Conservation (phyloP, 2,329 filamentous ascomycete species). For the Lasiodiplodia citricola region DNA sequence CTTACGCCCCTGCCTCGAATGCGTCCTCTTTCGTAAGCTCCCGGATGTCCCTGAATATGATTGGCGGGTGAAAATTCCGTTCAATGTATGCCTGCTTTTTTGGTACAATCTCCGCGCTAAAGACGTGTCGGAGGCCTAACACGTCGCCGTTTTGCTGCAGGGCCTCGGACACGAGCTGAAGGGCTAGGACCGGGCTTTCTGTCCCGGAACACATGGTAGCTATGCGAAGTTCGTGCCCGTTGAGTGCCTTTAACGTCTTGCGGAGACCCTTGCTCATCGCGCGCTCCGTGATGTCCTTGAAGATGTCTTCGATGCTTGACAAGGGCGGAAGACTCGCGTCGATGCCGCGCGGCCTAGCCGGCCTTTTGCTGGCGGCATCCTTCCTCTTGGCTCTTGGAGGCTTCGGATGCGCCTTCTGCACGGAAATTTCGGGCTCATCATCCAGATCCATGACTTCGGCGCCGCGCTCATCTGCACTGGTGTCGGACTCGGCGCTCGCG, state of each 20-base stretch:
- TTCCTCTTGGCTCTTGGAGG: not conserved
- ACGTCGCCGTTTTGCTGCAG: conserved; percentile 30
- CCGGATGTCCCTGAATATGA: conserved; percentile 53
- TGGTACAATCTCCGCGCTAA: conserved; percentile 54
- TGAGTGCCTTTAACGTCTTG: conserved; percentile 42
- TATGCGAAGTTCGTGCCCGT: conserved; percentile 54
- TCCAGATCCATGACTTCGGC: not conserved
- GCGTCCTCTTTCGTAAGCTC: conserved; percentile 52
- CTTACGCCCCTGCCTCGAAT: conserved; percentile 45
- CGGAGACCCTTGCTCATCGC: conserved; percentile 42
- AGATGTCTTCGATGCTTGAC: conserved; percentile 54
- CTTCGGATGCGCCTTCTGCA: not conserved
- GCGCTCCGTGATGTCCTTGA: conserved; percentile 53
- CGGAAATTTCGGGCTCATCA: not conserved
- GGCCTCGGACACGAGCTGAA: conserved; percentile 58
- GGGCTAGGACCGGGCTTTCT: conserved; percentile 72
- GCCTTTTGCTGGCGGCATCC: not conserved
- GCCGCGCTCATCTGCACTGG: not conserved
- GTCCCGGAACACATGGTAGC: conserved; percentile 82
- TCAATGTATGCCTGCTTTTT: conserved; percentile 56
- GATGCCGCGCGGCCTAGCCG: conserved; percentile 26
- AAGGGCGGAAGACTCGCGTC: conserved; percentile 53
- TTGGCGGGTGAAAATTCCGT: conserved; percentile 49
- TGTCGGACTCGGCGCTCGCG: not conserved
- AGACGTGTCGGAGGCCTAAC: conserved; percentile 45